These are phyloP conservation scores for Trametes sanguinea DNA, from an alignment of 768 basidiomycete species.

Conservation along the genomic window DNA sequence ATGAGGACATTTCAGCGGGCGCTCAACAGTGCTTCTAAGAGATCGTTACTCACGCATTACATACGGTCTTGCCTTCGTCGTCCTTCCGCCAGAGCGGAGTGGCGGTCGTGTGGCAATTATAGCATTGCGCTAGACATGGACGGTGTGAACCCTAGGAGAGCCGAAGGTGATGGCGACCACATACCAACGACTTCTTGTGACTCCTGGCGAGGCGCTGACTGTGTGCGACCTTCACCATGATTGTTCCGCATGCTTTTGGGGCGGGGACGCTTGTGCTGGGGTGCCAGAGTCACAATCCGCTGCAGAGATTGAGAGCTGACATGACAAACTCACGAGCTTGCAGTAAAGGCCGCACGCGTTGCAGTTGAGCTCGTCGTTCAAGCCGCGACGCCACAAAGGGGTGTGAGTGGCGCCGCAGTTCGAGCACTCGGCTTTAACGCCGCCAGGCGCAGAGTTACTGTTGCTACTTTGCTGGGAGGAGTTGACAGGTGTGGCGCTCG, in stretches of 20 bases:
- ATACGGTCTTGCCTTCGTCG: slow-evolving; percentile 88
- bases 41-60: slow-evolving; percentile 71
- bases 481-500: slow-evolving; percentile 65
- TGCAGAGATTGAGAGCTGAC: background rate
- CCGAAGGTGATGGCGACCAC: slow-evolving; percentile 28
- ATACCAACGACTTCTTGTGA: slow-evolving; percentile 72
- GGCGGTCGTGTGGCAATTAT: slow-evolving; percentile 87
- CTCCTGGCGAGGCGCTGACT: slow-evolving; percentile 65
- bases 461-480: slow-evolving; percentile 26
- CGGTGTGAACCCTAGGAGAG: slow-evolving; percentile 26
- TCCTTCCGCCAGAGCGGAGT: slow-evolving; percentile 91
- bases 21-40: slow-evolving; percentile 15
- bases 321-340: slow-evolving; percentile 53
- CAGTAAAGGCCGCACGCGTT: slow-evolving; percentile 89
- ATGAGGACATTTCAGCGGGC: slow-evolving; percentile 19
- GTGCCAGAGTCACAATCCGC: slow-evolving; percentile 3
- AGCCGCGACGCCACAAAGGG: slow-evolving; percentile 81
- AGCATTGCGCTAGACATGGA: slow-evolving; percentile 67
- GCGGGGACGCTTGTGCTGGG: slow-evolving; percentile 82
- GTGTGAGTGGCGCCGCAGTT: slow-evolving; percentile 91
- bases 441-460: slow-evolving; percentile 50
- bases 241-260: slow-evolving; percentile 85
- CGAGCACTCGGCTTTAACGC: slow-evolving; percentile 80
- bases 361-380: slow-evolving; percentile 89
- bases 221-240: slow-evolving; percentile 70